Conservation (phyloP, 2,329 filamentous ascomycete genomes). For the Rhinocladiella similis region DNA sequence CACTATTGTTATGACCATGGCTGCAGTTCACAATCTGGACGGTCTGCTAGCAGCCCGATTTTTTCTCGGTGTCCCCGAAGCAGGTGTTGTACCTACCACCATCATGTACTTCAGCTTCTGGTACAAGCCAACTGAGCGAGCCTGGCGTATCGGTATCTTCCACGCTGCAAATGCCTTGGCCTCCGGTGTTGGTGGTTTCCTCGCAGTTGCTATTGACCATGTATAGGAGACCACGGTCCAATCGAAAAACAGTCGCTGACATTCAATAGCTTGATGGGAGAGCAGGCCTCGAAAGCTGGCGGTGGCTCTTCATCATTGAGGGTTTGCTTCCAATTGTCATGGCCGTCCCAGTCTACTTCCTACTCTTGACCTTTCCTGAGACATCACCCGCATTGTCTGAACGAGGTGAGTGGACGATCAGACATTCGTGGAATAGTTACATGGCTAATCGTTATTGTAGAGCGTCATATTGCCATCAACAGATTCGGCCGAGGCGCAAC, state of each 20-base stretch:
- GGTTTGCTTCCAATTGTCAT: conserved; percentile 26
- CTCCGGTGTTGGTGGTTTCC: conserved; percentile 26
- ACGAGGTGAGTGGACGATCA: conserved; percentile 11
- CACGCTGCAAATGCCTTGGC: conserved; percentile 28
- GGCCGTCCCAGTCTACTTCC: conserved; percentile 23
- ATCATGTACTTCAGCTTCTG: conserved; percentile 33
- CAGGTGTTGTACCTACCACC: conserved; percentile 28
- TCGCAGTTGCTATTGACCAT: conserved; percentile 17
- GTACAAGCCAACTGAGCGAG: conserved; percentile 31
- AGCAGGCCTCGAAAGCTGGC: conserved; percentile 22
- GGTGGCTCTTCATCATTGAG: conserved; percentile 28
- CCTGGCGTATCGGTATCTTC: conserved; percentile 29
- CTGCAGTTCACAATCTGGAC: conserved; percentile 13
- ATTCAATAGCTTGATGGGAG: conserved; percentile 34
- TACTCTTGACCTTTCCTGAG: conserved; percentile 30
- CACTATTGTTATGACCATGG: conserved; percentile 28
- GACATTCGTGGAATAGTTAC: too few species aligned
- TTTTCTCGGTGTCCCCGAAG: conserved; percentile 28
- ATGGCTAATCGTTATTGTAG: not conserved
- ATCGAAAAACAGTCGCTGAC: conserved; percentile 3
- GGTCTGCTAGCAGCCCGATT: conserved; percentile 27
- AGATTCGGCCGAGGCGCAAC: conserved; percentile 27
- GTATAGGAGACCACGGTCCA: conserved; percentile 4
- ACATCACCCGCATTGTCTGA: conserved; percentile 24
- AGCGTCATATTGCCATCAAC: conserved; percentile 29